Base-by-base conservation (phyloP, 2,329 filamentous ascomycete species). In the Ophidiomyces ophidiicola region DNA sequence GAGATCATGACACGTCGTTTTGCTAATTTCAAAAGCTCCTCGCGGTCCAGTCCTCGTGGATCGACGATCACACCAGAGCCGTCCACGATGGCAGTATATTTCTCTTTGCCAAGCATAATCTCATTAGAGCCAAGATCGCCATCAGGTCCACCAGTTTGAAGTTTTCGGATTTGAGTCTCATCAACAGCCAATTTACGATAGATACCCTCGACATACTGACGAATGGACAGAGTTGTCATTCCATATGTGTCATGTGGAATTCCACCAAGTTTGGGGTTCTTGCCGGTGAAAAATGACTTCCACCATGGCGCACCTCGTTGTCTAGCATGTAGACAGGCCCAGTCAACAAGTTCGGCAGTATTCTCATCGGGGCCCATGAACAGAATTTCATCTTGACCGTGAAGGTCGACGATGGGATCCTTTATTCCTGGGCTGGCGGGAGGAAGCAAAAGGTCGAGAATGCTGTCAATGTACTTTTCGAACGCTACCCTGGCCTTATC, bases 271-370 rank as follows among this genome's bases (percentile, higher is more conserved):
- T 82, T 90, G 38, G 86, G 90, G 51, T 85, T 94, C 72, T 98
- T 98, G 55, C 90, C 90, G 2, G 90, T 98, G 72, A 98, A 98
- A 75, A 98, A 98, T 0, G 90, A 98, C 71, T 98, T 98, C 90
- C 90, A 98, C 85, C 88, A 98, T 19, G 86, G 85, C 3, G 90
- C 90, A 32, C 86, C 86, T 51, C 90, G 79, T 45, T 69, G 68
- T 37, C 85, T 77, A 44, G 90, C 90, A 61, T 98, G 90, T 61
- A 90, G 80, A 1, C 90, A 98, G n/a, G 90, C 90, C 90, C 90
- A 98, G 63, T 98, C 79, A 36, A 98, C 90, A 23, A 98, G 72
- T 54, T 94, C 85, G 15, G 90, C 90, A 1, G 90, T 98, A 67
- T 98, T 98, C 76, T 98, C 90, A 50, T 98, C 90, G 0, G 90